Base-by-base conservation (phyloP, 805 yeast species). In the Candida hispaniensis region DNA sequence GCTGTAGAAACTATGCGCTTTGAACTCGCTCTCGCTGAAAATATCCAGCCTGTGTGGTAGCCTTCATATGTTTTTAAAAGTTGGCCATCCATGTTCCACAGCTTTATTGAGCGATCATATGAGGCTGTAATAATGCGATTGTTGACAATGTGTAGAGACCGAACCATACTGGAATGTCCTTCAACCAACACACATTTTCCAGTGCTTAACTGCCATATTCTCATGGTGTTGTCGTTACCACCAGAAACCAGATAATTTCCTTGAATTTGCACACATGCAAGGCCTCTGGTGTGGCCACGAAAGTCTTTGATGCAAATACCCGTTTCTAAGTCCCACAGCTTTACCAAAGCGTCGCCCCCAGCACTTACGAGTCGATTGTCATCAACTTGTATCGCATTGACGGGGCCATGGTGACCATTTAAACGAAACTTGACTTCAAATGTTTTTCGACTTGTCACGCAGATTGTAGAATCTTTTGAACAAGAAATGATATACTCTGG, bases 81-180 rank as follows among this genome's bases (percentile, higher is more conserved):
- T 19, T 41, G 26, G 9, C 55, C 47, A 3, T 52, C 45, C 16
- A 51, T 28, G 21, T 55, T 55, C 63, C 63, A 58, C 1, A 58
- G 45, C 22, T 55, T 49, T 29, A 59, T 47, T 10, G 58, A 50
- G 34, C 48, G 46, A 39, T 58, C 63, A 35, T 59, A 57, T 10
- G 57, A 48, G 18, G 56, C 62, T 5, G 61, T 52, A 4, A 57
- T 46, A 12, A 58, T 52, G 33, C 30, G 39, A 25, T 46, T 35
- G 10, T 47, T 45, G 16, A 29, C 29, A 7, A 59, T 14, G 32
- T 48, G 47, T 12, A 58, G 39, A 5, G 61, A 48, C 55, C 88
- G 86, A 7, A 86, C 91, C 52, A 82, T 88, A 1, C 85, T 86
- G 34, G 75, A 72, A 54, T 86, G 97, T 3, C 94, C 94, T 26